Evolutionary conservation across 2,329 filamentous ascomycete genomes (phyloP).

Genomic region (Colletotrichum graminicola): DNA sequence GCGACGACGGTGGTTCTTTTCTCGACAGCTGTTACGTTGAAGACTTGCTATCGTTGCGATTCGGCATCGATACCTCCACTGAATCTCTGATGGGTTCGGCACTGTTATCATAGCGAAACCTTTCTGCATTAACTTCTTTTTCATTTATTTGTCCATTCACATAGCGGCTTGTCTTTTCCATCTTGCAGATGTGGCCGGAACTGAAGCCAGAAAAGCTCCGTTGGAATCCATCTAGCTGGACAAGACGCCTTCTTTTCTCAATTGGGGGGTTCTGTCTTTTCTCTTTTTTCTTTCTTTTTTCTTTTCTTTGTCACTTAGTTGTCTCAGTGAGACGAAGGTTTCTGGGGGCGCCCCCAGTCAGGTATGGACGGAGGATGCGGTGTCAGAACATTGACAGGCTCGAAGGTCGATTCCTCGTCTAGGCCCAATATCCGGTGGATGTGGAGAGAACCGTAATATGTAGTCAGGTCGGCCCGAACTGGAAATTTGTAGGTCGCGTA

Average conservation of each 20-base stretch:
- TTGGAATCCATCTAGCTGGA: slow-evolving; percentile 27
- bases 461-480: slow-evolving; percentile 4
- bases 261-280: no score
- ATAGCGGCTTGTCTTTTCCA: slow-evolving; percentile 9
- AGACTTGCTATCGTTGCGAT: slow-evolving; percentile 32
- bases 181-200: slow-evolving; percentile 7
- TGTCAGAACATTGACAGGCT: neutral
- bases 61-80: slow-evolving; percentile 26
- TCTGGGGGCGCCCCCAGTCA: neutral
- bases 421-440: neutral
- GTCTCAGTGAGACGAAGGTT: neutral
- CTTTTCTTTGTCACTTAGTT: neutral
- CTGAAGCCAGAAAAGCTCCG: slow-evolving; percentile 7
- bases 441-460: slow-evolving; percentile 10
- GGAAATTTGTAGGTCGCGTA: slow-evolving; percentile 4
- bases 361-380: neutral
- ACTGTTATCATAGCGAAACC: slow-evolving; percentile 28
- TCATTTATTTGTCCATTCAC: slow-evolving; percentile 14
- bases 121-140: slow-evolving; percentile 5
- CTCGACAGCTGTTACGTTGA: slow-evolving; percentile 35
- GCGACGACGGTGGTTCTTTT: slow-evolving; percentile 34
- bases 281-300: neutral
- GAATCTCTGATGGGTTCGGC: slow-evolving; percentile 24
- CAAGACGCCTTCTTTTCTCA: slow-evolving; percentile 6
- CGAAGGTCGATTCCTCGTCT: neutral